phyloP scores from a whole-genome alignment of 768 basidiomycete genomes.

The Calocybe cyanea region DNA sequence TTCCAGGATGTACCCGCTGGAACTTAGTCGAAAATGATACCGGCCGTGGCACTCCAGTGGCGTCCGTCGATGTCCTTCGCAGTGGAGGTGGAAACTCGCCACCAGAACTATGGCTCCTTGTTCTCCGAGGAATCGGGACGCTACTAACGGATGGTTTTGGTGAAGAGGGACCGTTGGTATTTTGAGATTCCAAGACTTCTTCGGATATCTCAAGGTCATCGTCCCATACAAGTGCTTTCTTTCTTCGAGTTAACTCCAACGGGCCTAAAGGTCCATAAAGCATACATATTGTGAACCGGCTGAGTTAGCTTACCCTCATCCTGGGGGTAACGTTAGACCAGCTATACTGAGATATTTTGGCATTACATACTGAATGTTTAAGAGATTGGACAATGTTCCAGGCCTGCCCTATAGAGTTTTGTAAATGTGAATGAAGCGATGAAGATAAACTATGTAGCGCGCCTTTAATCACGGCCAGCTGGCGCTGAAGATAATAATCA shows the following conservation, averaged over 20 bases:
- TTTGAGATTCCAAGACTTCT: slow-evolving; percentile 36
- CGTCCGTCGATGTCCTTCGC: slow-evolving; percentile 59
- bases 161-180: slow-evolving; percentile 38
- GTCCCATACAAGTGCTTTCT: slow-evolving; percentile 80
- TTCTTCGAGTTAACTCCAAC: slow-evolving; percentile 81
- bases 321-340: slow-evolving; percentile 29
- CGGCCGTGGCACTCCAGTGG: slow-evolving; percentile 62
- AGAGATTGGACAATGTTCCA: slow-evolving; percentile 88
- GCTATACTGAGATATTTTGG: slow-evolving; percentile 1
- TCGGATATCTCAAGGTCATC: slow-evolving; percentile 77
- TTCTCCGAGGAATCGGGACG: slow-evolving; percentile 51
- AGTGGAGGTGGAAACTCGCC: slow-evolving; percentile 75
- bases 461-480: slow-evolving; percentile 90
- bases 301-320: slow-evolving; percentile 60
- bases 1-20: slow-evolving; percentile 78
- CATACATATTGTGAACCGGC: not conserved
- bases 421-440: slow-evolving; percentile 5
- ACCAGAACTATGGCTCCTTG: slow-evolving; percentile 59
- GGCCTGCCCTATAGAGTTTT: slow-evolving; percentile 54
- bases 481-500: slow-evolving; percentile 46
- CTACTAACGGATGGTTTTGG: slow-evolving; percentile 61
- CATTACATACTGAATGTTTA: slow-evolving; percentile 61
- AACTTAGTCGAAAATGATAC: slow-evolving; percentile 85
- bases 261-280: slow-evolving; percentile 52
- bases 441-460: not conserved